Base-by-base conservation (phyloP, 164 flowering plant genomes). In the Pachysandra terminalis region DNA sequence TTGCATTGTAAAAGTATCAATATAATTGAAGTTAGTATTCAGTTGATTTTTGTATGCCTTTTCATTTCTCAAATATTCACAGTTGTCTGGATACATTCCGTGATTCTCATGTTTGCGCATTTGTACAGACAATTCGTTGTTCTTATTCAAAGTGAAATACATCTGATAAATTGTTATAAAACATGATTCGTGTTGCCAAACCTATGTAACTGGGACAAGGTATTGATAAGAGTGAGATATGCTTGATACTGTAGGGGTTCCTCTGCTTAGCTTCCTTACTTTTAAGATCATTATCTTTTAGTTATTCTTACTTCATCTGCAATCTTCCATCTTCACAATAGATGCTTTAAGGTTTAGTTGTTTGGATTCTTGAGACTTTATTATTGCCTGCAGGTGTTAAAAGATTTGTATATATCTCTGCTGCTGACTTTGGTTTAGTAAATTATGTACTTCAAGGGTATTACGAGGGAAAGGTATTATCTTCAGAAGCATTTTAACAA, bases 351-450 rank as follows among this genome's bases (percentile, higher is more conserved):
- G 15, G 2, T 21, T 21, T 27, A 26, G 5, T 21, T 22, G 19
- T 27, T 57, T 53, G 63, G 48, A 54, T 28, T 14, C 24, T n/a
- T 26, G 13, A 19, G 74, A 55, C 19, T 57, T 58, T 49, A 19
- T 58, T 73, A 28, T 54, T 56, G 7, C 63, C 21, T 78, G 53
- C 78, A 94, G 98, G 98, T 78, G 96, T 94, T 0, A 91, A 87
- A 79, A 83, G 97, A 81, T 94, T 87, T 82, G 96, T 86, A 9
- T 94, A 94, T 63, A 83, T 94, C 67, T 94, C 98, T 71, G 98
- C 98, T 74, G 96, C 97, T 74, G 97, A 94, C 69, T 90, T 90
- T 73, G 96, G 97, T n/a, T 22, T 89, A 54, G 88, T 70, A 35
- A 94, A 90, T 77, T 91, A 85, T 80, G 57, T 91, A 40, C 78